phyloP scores from a whole-genome alignment of 2,329 filamentous ascomycete genomes.

The Pochonia chlamydosporia region DNA sequence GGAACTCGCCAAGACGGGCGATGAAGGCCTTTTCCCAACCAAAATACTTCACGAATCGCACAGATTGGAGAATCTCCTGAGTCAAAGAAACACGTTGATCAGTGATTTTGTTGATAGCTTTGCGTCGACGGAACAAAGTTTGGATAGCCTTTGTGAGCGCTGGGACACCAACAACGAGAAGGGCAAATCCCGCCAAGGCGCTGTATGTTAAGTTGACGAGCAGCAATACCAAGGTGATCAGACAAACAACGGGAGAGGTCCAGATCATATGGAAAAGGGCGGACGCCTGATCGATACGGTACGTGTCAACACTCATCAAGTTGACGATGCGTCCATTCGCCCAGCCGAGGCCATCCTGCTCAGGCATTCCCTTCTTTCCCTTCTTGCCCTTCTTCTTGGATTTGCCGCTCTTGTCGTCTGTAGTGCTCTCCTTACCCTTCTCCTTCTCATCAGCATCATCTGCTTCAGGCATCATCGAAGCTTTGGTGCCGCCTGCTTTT shows the following conservation, averaged over 20 bases:
- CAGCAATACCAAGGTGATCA: conserved; percentile 75
- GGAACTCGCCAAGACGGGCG: conserved; percentile 65
- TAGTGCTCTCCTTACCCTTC: conserved; percentile 29
- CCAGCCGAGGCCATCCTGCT: conserved; percentile 72
- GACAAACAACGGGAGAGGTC: conserved; percentile 73
- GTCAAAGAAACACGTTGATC: conserved; percentile 88
- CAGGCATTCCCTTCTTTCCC: conserved; percentile 31
- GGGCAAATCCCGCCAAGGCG: conserved; percentile 78
- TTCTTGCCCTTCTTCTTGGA: conserved; percentile 32
- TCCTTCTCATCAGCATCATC: conserved; percentile 42
- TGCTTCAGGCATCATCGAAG: conserved; percentile 23
- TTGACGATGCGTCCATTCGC: conserved; percentile 88
- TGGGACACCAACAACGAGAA: conserved; percentile 74
- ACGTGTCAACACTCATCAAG: conserved; percentile 92
- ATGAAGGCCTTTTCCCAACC: conserved; percentile 91
- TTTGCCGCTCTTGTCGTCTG: conserved; percentile 29
- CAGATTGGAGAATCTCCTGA: conserved; percentile 85
- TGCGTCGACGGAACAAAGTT: conserved; percentile 67
- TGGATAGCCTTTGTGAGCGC: conserved; percentile 72
- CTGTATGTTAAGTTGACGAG: conserved; percentile 86
- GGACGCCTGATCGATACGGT: conserved; percentile 82
- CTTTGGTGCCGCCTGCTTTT: conserved; percentile 66
- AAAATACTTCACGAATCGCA: conserved; percentile 94
- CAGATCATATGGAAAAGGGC: conserved; percentile 89
- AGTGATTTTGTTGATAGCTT: conserved; percentile 84